A percentile compares a stretch with the other conserved stretches of the same genome.
phyloP scores from a whole-genome alignment of 352 stramenopile genomes.

The Elongisporangium senticosum region DNA sequence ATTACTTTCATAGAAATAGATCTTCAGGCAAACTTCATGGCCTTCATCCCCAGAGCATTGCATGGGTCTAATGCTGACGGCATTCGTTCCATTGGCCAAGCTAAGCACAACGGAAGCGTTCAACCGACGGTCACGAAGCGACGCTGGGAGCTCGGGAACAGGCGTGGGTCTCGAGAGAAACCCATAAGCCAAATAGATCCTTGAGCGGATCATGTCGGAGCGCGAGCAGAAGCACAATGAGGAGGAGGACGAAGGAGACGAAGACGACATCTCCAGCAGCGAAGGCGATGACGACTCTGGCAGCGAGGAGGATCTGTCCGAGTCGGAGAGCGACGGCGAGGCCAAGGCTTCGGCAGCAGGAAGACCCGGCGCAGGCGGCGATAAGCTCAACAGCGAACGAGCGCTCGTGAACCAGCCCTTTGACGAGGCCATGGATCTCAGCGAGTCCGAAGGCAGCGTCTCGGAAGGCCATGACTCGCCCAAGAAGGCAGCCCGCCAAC shows the following conservation, averaged over 20 bases:
- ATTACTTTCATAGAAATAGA: background rate
- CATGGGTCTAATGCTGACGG: too few relatives aligned
- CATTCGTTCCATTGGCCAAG: too few relatives aligned
- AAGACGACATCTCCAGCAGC: slow-evolving; percentile 50
- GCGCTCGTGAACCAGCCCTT: slow-evolving; percentile 77
- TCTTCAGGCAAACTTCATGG: background rate
- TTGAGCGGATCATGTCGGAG: slow-evolving; percentile 41
- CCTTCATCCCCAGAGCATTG: background rate
- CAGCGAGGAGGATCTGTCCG: slow-evolving; percentile 69
- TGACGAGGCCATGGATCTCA: slow-evolving; percentile 84
- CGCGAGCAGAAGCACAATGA: slow-evolving; percentile 46
- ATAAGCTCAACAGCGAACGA: slow-evolving; percentile 27
- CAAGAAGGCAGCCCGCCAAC: slow-evolving; percentile 40
- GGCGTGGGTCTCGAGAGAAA: background rate
- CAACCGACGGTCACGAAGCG: background rate
- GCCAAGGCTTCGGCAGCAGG: slow-evolving; percentile 6
- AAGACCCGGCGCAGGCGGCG: slow-evolving; percentile 8
- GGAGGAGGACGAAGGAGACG: slow-evolving; percentile 36
- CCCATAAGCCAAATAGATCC: background rate
- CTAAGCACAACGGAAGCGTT: background rate
- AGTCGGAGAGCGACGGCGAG: slow-evolving; percentile 49
- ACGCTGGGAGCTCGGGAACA: background rate
- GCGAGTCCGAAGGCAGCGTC: slow-evolving; percentile 67
- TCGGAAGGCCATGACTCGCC: slow-evolving; percentile 48
- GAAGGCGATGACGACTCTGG: slow-evolving; percentile 36